Conservation (phyloP, 176 grass and related monocot species). For the Thinopyrum elongatum region DNA sequence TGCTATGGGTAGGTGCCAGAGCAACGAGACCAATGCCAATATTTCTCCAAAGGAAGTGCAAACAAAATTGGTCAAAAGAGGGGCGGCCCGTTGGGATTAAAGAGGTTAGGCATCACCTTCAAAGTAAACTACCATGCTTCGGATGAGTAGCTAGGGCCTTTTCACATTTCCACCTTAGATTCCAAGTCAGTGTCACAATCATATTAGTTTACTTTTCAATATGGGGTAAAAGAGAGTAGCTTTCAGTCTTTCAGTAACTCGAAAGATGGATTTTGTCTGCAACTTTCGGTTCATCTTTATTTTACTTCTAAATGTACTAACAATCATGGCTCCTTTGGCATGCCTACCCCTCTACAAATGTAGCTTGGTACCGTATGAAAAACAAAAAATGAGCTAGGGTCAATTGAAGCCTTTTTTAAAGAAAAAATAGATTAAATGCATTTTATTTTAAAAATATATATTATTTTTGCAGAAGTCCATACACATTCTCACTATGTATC, state of each 20-base stretch:
- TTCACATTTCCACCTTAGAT: neutral
- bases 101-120: conserved; percentile 15
- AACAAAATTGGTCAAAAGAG: conserved; percentile 19
- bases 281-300: conserved; percentile 12
- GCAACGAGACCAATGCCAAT: neutral
- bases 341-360: no score
- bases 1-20: neutral
- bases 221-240: conserved; percentile 21
- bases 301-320: neutral
- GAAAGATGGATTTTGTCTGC: neutral
- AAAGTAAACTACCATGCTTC: conserved; percentile 10
- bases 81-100: neutral
- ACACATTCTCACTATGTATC: no score
- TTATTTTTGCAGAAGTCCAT: no score
- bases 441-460: no score
- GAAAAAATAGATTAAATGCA: no score
- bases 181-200: neutral
- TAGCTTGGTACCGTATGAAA: no score
- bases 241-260: neutral
- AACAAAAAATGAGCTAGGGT: no score
- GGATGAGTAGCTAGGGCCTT: neutral
- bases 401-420: no score
- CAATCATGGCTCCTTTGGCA: no score
- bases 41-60: conserved; percentile 10
- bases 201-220: conserved; percentile 23